Evolutionary conservation across 352 stramenopile genomes (phyloP).

Genomic region (Aphanomyces stellatus): DNA sequence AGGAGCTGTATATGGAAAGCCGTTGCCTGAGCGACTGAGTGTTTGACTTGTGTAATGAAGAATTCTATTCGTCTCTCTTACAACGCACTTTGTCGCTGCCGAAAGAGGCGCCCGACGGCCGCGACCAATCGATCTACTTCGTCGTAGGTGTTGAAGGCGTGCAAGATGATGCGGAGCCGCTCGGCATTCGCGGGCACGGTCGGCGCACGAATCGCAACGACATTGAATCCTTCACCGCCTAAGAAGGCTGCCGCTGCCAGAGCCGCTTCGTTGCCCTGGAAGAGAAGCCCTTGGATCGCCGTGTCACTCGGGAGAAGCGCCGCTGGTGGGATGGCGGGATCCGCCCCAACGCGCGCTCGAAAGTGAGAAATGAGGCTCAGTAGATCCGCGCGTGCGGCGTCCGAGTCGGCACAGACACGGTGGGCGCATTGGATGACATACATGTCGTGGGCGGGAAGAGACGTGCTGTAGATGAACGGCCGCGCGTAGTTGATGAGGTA

Average conservation of each 20-base stretch:
- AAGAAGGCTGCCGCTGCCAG: conserved; percentile 67
- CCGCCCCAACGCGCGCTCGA: conserved; percentile 37
- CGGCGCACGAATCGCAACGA: conserved; percentile 93
- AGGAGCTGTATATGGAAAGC: background rate
- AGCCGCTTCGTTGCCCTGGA: conserved; percentile 86
- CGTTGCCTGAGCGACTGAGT: conserved; percentile 1
- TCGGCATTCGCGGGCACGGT: conserved; percentile 92
- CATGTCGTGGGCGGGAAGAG: conserved; percentile 88
- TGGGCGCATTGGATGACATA: conserved; percentile 85
- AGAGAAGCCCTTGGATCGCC: conserved; percentile 93
- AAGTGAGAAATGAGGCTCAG: conserved; percentile 75
- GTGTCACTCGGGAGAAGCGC: conserved; percentile 60
- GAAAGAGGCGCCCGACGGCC: conserved; percentile 43
- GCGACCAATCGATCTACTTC: conserved; percentile 74
- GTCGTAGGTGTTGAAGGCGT: conserved; percentile 87
- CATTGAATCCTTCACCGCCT: conserved; percentile 63
- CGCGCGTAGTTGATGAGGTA: conserved; percentile 97
- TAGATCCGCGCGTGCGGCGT: conserved; percentile 33
- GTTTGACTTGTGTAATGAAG: background rate
- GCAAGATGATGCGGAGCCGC: conserved; percentile 93
- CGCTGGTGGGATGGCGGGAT: conserved; percentile 30
- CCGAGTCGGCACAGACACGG: conserved; percentile 58
- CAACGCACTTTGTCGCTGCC: conserved; percentile 7
- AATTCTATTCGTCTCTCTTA: background rate
- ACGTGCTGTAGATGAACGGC: conserved; percentile 97